These are phyloP conservation scores for Lipomyces sp. DNA, from an alignment of 805 yeast genomes.

Conservation along the genomic window DNA sequence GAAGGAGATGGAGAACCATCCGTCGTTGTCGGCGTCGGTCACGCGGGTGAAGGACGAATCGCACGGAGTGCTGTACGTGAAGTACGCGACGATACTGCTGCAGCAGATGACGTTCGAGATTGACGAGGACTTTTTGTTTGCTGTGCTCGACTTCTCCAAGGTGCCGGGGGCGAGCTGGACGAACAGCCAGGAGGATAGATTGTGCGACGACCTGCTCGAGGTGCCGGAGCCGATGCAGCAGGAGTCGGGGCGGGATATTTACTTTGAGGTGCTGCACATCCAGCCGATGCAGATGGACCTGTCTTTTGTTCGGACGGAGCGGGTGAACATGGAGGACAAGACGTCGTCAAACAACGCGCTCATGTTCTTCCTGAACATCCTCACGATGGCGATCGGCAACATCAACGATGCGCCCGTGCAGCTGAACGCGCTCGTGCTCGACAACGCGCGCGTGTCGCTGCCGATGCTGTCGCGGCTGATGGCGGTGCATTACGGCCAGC, in stretches of 20 bases:
- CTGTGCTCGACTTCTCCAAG: slow-evolving; percentile 73
- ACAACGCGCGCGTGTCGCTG: slow-evolving; percentile 82
- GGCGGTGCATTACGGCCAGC: slow-evolving; percentile 84
- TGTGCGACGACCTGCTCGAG: slow-evolving; percentile 61
- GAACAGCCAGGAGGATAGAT: slow-evolving; percentile 41
- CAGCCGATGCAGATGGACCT: slow-evolving; percentile 88
- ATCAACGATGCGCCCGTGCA: slow-evolving; percentile 95
- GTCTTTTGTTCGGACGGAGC: slow-evolving; percentile 87
- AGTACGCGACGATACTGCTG: slow-evolving; percentile 81
- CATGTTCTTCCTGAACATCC: slow-evolving; percentile 67
- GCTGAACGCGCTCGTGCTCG: slow-evolving; percentile 80
- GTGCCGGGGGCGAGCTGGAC: slow-evolving; percentile 83
- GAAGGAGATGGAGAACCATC: slow-evolving; percentile 81
- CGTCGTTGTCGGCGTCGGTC: slow-evolving; percentile 81
- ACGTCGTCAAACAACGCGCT: slow-evolving; percentile 62
- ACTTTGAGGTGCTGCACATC: slow-evolving; percentile 86
- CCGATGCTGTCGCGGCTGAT: slow-evolving; percentile 68
- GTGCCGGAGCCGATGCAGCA: slow-evolving; percentile 67
- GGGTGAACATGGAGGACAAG: slow-evolving; percentile 62
- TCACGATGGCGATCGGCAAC: slow-evolving; percentile 96
- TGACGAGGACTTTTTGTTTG: slow-evolving; percentile 88
- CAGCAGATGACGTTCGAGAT: slow-evolving; percentile 91
- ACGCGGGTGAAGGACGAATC: slow-evolving; percentile 82
- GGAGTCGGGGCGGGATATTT: slow-evolving; percentile 65
- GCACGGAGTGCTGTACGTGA: slow-evolving; percentile 86